phyloP scores from a whole-genome alignment of 2,329 filamentous ascomycete species.

The Penicillium sclerotigenum region DNA sequence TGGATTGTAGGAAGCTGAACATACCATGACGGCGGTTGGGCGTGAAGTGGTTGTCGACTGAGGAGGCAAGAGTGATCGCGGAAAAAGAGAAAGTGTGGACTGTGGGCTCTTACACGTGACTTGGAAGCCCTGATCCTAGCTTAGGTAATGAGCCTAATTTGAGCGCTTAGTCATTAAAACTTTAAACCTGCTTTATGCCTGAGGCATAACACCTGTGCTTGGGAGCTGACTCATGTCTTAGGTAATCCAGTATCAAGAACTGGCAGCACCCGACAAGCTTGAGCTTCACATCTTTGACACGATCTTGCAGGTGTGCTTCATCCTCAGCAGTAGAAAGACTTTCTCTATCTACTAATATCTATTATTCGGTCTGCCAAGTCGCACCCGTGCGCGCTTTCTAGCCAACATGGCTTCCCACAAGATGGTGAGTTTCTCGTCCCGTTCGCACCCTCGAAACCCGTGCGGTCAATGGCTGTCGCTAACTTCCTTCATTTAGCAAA shows the following conservation, averaged over 20 bases:
- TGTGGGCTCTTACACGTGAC: constrained; percentile 26
- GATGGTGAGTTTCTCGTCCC: constrained; percentile 71
- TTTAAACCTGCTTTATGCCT: not conserved
- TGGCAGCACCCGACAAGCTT: constrained; percentile 13
- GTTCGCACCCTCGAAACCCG: constrained; percentile 10
- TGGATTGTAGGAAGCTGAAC: constrained; percentile 20
- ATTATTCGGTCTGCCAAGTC: constrained; percentile 39
- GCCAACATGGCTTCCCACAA: constrained; percentile 69
- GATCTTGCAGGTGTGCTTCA: constrained; percentile 19
- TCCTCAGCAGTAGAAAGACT: constrained; percentile 16
- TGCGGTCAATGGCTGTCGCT: constrained; percentile 52
- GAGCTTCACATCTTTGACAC: constrained; percentile 16
- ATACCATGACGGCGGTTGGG: constrained; percentile 52
- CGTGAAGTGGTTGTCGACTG: constrained; percentile 40
- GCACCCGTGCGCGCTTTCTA: constrained; percentile 45
- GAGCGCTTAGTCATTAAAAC: not conserved
- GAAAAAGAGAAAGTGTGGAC: constrained; percentile 36
- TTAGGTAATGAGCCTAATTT: not conserved
- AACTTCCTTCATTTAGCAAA: constrained; percentile 51
- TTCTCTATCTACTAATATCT: constrained; percentile 25
- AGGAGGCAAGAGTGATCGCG: constrained; percentile 29
- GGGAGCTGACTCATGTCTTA: constrained; percentile 1
- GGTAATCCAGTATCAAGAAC: constrained; percentile 8
- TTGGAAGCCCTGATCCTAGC: constrained; percentile 4
- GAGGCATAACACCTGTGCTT: not conserved